Base-by-base conservation (phyloP, 257 asterid species). In the Gentiana dahurica region DNA sequence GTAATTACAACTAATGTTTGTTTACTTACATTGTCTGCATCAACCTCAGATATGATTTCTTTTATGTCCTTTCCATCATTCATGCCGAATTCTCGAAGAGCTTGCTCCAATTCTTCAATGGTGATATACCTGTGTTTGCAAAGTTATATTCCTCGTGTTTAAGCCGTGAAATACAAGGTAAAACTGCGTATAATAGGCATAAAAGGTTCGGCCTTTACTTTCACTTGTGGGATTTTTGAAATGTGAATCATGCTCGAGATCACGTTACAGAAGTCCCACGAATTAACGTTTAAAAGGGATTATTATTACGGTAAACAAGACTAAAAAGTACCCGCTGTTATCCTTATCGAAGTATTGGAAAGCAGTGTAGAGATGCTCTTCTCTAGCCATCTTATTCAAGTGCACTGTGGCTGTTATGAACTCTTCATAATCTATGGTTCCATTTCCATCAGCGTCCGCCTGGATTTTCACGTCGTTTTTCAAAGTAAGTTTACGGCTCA, bases 381-480 rank as follows among this genome's bases (percentile, higher is more conserved):
- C 98, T 67, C 85, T 79, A 80, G 87, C 98, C 98, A 91, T 87
- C 72, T 84, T 81, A 73, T 91, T 91, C 86, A 91, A 54, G 60
- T 91, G 98, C 98, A 87, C 87, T 62, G 96, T 91, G 50, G 98
- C 96, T 58, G 98, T 85, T 13, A 91, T 91, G 79, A 87, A 91
- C 60, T 91, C 98, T 67, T 87, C 98, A 11, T 91, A 91, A 71
- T 87, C 96, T 56, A 91, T 91, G 63, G 94, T 91, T 46, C 98
- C 98, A 51, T 91, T 91, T 12, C 98, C 98, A 76, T 91, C 98
- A 32, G 92, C 95, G 65, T 91, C 98, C 34, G 98, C 96, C 96
- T 85, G 64, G 4, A 9, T 43, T 51, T n/a, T 39, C 4, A 15
- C 24, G 24, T 41, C 9, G 5, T 5, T 3, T 5, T 41, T 5